Evolutionary conservation across 805 yeast genomes (phyloP), one percentile per base, ranked within the genome.

Genomic region (Hanseniaspora clermontiae): DNA sequence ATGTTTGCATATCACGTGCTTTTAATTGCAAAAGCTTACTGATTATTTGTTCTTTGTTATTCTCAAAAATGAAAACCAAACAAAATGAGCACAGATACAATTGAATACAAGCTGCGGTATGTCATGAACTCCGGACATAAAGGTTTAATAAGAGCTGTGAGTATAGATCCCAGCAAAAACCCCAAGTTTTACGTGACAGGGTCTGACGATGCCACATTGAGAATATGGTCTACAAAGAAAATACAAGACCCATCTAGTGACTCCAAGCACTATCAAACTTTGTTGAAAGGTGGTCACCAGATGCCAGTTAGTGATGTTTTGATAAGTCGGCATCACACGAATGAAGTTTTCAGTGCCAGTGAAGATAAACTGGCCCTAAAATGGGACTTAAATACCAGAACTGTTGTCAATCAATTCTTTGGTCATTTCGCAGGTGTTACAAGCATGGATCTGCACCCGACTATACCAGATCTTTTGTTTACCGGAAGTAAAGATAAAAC

Each of bases 381-480:
- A 68, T 93, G 97, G 97, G 99, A 93, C 72, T 74, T 93, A 61
- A 97, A 91, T 67, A 79, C 81, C 64, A 87, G 90, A 63, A 80
- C 80, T 61, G 80, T 87, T 1, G 78, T 89, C 4, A 73, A 97
- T 57, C 88, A 89, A 63, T 93, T 87, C 68, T 95, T 90, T 70
- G 99, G 98, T 3, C 98, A 93, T 70, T 74, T 87, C 29, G 87
- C 95, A 34, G 95, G 95, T 4, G 87, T 93, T 1, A 88, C 87
- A 64, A 75, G 95, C 0, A 74, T 90, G 45, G 91, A 82, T 58
- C 66, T 89, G 15, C 97, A 91, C 66, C 97, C 97, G 0, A 87
- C 88, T 3, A 69, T 90, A 29, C 95, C 90, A 62, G 58, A 68
- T n/a, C 70, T 91, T 8, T 68, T 89, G 14, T 87, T 84, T 9